These are phyloP conservation scores for Calocera viscosa DNA, from an alignment of 768 basidiomycete species.

Conservation along the genomic window DNA sequence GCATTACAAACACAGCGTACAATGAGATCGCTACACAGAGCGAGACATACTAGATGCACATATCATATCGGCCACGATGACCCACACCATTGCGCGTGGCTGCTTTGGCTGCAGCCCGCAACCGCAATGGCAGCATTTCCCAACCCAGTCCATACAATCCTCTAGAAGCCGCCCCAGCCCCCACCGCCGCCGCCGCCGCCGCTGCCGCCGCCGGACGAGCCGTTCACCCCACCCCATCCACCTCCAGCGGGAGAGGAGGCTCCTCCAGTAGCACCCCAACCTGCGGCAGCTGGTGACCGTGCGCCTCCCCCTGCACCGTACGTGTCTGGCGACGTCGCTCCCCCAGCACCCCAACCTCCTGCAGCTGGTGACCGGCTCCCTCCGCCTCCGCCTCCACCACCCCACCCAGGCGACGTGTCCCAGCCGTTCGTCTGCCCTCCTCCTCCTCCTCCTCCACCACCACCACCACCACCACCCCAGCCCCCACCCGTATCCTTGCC, in stretches of 20 bases:
- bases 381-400: not conserved
- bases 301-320: not conserved
- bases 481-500: constrained; percentile 4
- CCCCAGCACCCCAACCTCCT: not conserved
- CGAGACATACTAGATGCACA: constrained; percentile 8
- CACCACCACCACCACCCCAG: constrained; percentile 9
- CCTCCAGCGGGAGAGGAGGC: not conserved
- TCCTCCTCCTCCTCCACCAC: constrained; percentile 9
- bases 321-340: not conserved
- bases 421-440: not conserved
- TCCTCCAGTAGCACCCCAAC: not conserved
- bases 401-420: not conserved
- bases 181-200: constrained; percentile 7
- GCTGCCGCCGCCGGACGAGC: not conserved
- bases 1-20: not conserved
- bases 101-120: not conserved
- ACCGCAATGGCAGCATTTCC: not conserved
- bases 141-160: not conserved
- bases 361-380: not conserved
- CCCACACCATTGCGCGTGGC: not conserved
- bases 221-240: not conserved
- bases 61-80: not conserved
- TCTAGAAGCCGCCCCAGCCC: constrained; percentile 1
- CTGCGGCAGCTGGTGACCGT: not conserved
- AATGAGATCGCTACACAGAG: not conserved